Evolutionary conservation across 257 asterid genomes (phyloP).

Genomic region (Prunella vulgaris): DNA sequence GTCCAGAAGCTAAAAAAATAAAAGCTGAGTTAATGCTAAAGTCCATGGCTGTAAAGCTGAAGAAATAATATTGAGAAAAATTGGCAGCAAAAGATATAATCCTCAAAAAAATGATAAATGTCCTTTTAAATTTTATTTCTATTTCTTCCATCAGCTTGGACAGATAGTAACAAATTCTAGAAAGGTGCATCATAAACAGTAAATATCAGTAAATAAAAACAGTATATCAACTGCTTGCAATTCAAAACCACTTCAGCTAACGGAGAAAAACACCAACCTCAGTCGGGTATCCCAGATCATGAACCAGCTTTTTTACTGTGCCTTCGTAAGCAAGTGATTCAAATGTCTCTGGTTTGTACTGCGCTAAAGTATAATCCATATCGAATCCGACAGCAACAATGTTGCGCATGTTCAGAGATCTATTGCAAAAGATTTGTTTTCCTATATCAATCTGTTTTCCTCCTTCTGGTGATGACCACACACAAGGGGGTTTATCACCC

Average conservation of each 20-base stretch:
- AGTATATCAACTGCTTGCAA: slow-evolving; percentile 21
- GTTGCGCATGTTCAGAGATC: slow-evolving; percentile 86
- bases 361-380: slow-evolving; percentile 97
- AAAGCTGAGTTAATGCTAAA: slow-evolving; percentile 23
- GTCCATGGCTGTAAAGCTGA: slow-evolving; percentile 11
- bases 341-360: slow-evolving; percentile 92
- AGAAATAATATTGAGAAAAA: slow-evolving; percentile 11
- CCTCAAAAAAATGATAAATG: not conserved
- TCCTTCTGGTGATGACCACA: slow-evolving; percentile 86
- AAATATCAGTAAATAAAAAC: not conserved
- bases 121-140: not conserved
- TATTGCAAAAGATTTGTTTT: slow-evolving; percentile 82
- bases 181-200: slow-evolving; percentile 2
- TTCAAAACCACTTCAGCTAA: slow-evolving; percentile 9
- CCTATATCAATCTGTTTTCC: slow-evolving; percentile 61
- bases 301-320: slow-evolving; percentile 82
- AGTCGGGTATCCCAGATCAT: slow-evolving; percentile 77
- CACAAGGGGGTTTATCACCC: slow-evolving; percentile 39
- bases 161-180: slow-evolving; percentile 2
- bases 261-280: slow-evolving; percentile 52
- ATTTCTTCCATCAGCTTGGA: not conserved
- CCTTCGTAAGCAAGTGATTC: slow-evolving; percentile 91
- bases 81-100: not conserved
- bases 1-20: slow-evolving; percentile 60
- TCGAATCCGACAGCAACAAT: slow-evolving; percentile 96